Conservation (phyloP, 2,329 filamentous ascomycete species). For the Grosmannia serpens region DNA sequence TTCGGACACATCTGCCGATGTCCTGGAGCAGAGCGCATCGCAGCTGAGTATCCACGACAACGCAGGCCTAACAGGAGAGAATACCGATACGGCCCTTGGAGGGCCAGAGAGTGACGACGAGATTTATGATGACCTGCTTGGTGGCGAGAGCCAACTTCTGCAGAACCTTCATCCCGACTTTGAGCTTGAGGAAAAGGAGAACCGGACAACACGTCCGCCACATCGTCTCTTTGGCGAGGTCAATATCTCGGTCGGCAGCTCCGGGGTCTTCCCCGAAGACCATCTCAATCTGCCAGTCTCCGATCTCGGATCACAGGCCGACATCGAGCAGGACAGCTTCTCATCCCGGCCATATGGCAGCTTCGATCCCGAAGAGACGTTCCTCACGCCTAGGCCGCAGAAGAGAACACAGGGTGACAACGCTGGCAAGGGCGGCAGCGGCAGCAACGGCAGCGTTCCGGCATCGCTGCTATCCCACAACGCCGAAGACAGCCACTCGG, state of each 20-base stretch:
- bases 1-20: conserved; percentile 44
- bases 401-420: conserved; percentile 3
- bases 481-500: conserved; percentile 24
- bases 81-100: neutral
- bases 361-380: conserved; percentile 31
- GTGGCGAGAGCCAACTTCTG: conserved; percentile 18
- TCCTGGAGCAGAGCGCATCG: conserved; percentile 47
- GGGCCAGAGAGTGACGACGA: conserved; percentile 17
- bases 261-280: conserved; percentile 35
- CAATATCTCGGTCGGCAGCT: conserved; percentile 40
- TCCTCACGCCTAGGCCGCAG: conserved; percentile 6
- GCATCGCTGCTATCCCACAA: conserved; percentile 13
- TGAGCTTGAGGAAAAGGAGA: neutral
- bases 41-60: conserved; percentile 45
- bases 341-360: conserved; percentile 33
- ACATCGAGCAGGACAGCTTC: conserved; percentile 22
- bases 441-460: conserved; percentile 8
- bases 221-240: conserved; percentile 44
- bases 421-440: conserved; percentile 5
- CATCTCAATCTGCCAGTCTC: conserved; percentile 36
- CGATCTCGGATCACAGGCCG: conserved; percentile 3
- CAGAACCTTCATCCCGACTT: conserved; percentile 19
- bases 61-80: neutral
- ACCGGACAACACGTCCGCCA: conserved; percentile 6
- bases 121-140: conserved; percentile 12